Percentiles rank a stretch among this genome's conserved stretches.
Conservation (phyloP, 176 grass and related monocot genomes). For the Leersia perrieri region DNA sequence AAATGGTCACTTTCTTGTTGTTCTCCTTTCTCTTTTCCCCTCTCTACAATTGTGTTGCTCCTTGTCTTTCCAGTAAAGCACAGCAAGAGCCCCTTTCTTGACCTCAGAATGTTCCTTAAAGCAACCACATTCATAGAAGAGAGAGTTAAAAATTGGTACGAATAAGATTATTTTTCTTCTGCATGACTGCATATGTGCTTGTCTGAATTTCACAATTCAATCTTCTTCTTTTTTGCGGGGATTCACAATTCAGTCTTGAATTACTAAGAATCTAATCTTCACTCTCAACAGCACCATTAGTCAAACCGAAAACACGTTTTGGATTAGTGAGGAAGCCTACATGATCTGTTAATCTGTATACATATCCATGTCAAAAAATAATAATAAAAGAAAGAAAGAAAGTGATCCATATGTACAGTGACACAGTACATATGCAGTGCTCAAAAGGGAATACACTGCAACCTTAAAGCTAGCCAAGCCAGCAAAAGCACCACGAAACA, state of each 20-base stretch:
- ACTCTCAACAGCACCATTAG: background rate
- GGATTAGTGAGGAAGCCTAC: slow-evolving; percentile 3
- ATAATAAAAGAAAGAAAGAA: background rate
- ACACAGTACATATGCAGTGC: slow-evolving; percentile 20
- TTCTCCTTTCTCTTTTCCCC: background rate
- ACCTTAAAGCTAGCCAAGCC: slow-evolving; percentile 12
- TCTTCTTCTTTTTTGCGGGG: too few relatives aligned
- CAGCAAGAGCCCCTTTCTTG: slow-evolving; percentile 10
- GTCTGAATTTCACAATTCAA: background rate
- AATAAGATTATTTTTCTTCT: background rate
- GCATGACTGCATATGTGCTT: background rate
- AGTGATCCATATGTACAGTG: slow-evolving; percentile 27
- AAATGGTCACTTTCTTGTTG: background rate
- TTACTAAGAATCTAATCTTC: too few relatives aligned
- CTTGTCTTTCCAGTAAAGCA: slow-evolving; percentile 12
- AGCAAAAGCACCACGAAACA: slow-evolving; percentile 44
- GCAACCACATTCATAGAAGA: slow-evolving; percentile 16
- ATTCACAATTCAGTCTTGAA: background rate
- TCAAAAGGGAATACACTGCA: slow-evolving; percentile 21
- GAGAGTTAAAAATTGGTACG: background rate
- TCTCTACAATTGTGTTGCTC: background rate
- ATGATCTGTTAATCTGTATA: too few relatives aligned
- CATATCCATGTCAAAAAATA: background rate
- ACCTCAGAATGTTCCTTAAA: slow-evolving; percentile 43
- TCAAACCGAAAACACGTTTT: slow-evolving; percentile 32